These are phyloP conservation scores for Fusarium caatingaense DNA, from an alignment of 2,329 filamentous ascomycete genomes.

Conservation along the genomic window DNA sequence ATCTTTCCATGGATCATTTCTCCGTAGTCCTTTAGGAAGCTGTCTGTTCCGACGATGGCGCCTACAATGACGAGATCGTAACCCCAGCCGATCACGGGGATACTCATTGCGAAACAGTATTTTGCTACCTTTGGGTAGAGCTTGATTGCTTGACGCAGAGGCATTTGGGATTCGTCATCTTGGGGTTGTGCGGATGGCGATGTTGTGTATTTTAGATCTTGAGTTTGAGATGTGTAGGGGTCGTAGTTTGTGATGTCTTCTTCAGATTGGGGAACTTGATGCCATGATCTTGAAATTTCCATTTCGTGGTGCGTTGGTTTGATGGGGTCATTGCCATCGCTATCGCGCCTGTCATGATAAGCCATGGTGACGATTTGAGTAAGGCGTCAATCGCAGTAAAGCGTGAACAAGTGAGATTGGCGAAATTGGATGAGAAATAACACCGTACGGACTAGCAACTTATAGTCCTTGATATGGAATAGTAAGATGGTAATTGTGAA, in stretches of 20 bases:
- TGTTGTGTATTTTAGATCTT: not conserved
- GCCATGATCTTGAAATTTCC: slow-evolving; percentile 13
- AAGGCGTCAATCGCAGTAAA: not conserved
- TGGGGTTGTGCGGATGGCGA: not conserved
- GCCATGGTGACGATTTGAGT: not conserved
- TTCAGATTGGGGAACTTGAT: slow-evolving; percentile 11
- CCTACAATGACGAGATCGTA: slow-evolving; percentile 47
- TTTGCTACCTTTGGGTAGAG: slow-evolving; percentile 45
- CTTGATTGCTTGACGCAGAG: slow-evolving; percentile 43
- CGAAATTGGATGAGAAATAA: not conserved
- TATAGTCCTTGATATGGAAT: too few relatives aligned
- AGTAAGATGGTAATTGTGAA: too few relatives aligned
- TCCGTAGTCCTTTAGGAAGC: slow-evolving; percentile 48
- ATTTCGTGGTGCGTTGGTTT: slow-evolving; percentile 26
- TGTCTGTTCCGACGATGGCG: slow-evolving; percentile 44
- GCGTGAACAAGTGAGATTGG: not conserved
- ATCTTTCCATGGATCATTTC: slow-evolving; percentile 36
- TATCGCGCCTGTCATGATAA: slow-evolving; percentile 2
- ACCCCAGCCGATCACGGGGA: slow-evolving; percentile 48
- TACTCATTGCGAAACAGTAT: slow-evolving; percentile 44
- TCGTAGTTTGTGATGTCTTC: slow-evolving; percentile 15
- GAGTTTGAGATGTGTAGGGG: not conserved
- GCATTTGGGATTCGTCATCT: slow-evolving; percentile 34
- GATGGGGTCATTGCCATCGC: slow-evolving; percentile 12
- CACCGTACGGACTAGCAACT: not conserved